Evolutionary conservation across 805 yeast genomes (phyloP).

Genomic region (Zygoascus tannicola): DNA sequence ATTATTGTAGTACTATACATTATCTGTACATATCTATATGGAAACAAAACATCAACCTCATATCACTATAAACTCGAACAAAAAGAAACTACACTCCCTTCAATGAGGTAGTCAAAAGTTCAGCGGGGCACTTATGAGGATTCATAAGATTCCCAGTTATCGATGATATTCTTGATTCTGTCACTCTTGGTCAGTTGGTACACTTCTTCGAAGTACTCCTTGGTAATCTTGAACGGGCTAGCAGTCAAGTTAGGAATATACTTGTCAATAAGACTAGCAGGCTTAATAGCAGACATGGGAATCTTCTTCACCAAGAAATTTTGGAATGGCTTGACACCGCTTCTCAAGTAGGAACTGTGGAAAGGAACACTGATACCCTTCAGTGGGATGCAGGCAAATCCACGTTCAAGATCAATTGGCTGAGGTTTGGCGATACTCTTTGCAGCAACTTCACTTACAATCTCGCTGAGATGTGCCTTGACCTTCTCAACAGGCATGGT

Average conservation of each 20-base stretch:
- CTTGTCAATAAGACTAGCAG: constrained; percentile 84
- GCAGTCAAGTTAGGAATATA: constrained; percentile 99
- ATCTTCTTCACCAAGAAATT: constrained; percentile 94
- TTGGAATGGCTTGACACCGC: constrained; percentile 98
- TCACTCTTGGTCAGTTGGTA: constrained; percentile 85
- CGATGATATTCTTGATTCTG: constrained; percentile 79
- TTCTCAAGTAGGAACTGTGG: constrained; percentile 97
- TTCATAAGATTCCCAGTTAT: constrained; percentile 88
- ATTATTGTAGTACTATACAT: background rate
- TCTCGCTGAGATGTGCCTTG: constrained; percentile 77
- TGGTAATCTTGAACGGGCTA: constrained; percentile 89
- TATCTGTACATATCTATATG: background rate
- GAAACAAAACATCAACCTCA: too few relatives aligned
- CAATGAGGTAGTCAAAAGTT: too few relatives aligned
- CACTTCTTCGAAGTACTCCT: constrained; percentile 95
- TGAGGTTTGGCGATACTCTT: constrained; percentile 82
- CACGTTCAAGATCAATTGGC: constrained; percentile 95
- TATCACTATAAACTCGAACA: too few relatives aligned
- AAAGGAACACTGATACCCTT: constrained; percentile 99
- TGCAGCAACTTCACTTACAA: constrained; percentile 75
- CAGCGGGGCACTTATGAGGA: constrained; percentile 9
- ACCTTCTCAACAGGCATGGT: constrained; percentile 80
- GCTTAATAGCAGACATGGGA: constrained; percentile 89
- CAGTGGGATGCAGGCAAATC: constrained; percentile 95
- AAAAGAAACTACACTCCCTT: too few relatives aligned